These are phyloP conservation scores for Epichloe sylvatica DNA, from an alignment of 2,329 filamentous ascomycete genomes.

Conservation along the genomic window DNA sequence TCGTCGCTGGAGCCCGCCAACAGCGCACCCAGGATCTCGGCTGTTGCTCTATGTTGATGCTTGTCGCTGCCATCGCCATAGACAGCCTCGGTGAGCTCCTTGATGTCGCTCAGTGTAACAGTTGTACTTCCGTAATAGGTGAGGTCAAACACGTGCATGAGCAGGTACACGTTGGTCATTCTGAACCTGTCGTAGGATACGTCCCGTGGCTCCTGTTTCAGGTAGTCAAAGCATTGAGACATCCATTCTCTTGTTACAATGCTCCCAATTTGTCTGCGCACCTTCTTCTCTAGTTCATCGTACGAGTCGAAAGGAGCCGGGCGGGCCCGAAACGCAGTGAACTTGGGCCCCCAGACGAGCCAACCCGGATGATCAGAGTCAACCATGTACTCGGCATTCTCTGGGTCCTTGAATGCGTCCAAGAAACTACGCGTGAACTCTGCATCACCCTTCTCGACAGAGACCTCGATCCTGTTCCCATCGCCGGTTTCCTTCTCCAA, in stretches of 20 bases:
- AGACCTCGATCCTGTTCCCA: slow-evolving; percentile 60
- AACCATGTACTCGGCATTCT: slow-evolving; percentile 65
- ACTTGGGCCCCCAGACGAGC: slow-evolving; percentile 86
- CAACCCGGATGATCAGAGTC: slow-evolving; percentile 89
- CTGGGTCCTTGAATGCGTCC: slow-evolving; percentile 57
- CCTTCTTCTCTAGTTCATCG: slow-evolving; percentile 62
- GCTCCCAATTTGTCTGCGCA: slow-evolving; percentile 66
- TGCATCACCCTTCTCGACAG: slow-evolving; percentile 59
- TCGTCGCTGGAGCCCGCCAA: slow-evolving; percentile 71
- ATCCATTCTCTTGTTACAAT: slow-evolving; percentile 78
- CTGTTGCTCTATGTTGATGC: slow-evolving; percentile 89
- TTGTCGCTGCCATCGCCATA: slow-evolving; percentile 93
- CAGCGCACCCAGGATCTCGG: slow-evolving; percentile 82
- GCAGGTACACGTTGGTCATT: slow-evolving; percentile 71
- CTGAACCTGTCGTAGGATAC: slow-evolving; percentile 70
- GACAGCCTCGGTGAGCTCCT: slow-evolving; percentile 60
- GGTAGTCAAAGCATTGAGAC: slow-evolving; percentile 71
- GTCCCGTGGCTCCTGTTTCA: slow-evolving; percentile 93
- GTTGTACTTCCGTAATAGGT: slow-evolving; percentile 67
- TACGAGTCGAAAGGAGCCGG: slow-evolving; percentile 55
- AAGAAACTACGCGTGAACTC: slow-evolving; percentile 71
- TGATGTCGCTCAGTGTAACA: slow-evolving; percentile 76
- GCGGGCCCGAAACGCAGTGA: slow-evolving; percentile 64
- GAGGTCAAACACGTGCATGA: slow-evolving; percentile 82
- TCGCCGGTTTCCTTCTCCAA: slow-evolving; percentile 60